Evolutionary conservation across 2,329 filamentous ascomycete species (phyloP).

Genomic region (Amauroascus verrucosus): DNA sequence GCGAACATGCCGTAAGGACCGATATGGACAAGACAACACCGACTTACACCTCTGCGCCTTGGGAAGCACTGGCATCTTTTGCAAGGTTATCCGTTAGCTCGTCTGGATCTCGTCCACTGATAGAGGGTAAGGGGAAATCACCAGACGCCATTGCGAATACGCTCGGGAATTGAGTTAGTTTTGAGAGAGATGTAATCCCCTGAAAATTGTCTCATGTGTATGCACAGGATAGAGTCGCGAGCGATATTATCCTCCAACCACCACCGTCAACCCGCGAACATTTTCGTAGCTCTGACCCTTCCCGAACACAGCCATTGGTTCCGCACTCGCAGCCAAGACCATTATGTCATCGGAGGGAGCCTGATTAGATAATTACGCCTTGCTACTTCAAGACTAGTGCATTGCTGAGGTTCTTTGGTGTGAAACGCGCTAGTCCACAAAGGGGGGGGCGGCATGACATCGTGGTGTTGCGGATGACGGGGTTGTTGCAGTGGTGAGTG

Average conservation of each 20-base stretch:
- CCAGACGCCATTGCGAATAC: slow-evolving; percentile 6
- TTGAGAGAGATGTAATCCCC: not conserved
- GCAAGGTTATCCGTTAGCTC: not conserved
- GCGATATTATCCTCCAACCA: not conserved
- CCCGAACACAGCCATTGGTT: not conserved
- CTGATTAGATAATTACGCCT: no score
- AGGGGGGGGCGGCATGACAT: not conserved
- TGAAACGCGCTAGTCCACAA: slow-evolving; percentile 6
- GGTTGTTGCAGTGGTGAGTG: not conserved
- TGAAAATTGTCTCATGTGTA: not conserved
- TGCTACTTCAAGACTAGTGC: not conserved
- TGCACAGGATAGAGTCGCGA: not conserved
- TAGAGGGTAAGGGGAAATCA: not conserved
- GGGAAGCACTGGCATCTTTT: slow-evolving; percentile 9
- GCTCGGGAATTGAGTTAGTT: not conserved
- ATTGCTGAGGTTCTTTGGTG: not conserved
- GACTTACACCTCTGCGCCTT: slow-evolving; percentile 15
- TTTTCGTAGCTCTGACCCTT: no score
- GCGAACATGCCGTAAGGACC: not conserved
- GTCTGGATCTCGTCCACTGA: not conserved
- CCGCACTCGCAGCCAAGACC: not conserved
- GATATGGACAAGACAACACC: not conserved
- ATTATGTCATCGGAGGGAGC: not conserved
- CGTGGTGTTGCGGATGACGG: not conserved
- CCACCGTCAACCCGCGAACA: not conserved